Evolutionary conservation across 192 early-diverging fungal species (phyloP).

Genomic region (Coemansia sp.): DNA sequence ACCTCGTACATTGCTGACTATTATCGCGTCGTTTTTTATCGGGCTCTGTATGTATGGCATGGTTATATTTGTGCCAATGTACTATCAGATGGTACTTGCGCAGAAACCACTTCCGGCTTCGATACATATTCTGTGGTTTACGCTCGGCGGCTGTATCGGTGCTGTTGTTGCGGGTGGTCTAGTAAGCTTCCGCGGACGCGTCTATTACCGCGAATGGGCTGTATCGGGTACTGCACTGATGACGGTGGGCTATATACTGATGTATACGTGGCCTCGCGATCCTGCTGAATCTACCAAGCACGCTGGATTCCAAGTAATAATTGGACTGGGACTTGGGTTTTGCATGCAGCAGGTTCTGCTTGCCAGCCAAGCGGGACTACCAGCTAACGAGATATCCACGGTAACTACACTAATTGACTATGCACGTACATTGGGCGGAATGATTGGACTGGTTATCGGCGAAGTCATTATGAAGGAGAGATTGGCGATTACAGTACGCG

Average conservation of each 20-base stretch:
- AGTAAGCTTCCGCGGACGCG: slow-evolving; percentile 31
- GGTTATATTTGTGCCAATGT: slow-evolving; percentile 57
- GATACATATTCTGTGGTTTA: slow-evolving; percentile 41
- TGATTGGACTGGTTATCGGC: slow-evolving; percentile 53
- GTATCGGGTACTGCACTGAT: slow-evolving; percentile 45
- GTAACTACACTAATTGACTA: slow-evolving; percentile 56
- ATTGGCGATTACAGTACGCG: slow-evolving; percentile 28
- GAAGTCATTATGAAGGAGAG: slow-evolving; percentile 53
- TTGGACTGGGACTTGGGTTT: slow-evolving; percentile 53
- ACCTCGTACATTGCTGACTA: slow-evolving; percentile 31
- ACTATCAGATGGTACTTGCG: slow-evolving; percentile 38
- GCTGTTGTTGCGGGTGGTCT: slow-evolving; percentile 27
- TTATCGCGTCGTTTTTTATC: slow-evolving; percentile 38
- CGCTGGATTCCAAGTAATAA: slow-evolving; percentile 36
- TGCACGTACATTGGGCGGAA: slow-evolving; percentile 54
- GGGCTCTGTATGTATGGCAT: slow-evolving; percentile 53
- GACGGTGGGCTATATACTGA: slow-evolving; percentile 48
- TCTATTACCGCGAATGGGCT: slow-evolving; percentile 41
- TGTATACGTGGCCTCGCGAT: slow-evolving; percentile 43
- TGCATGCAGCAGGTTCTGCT: slow-evolving; percentile 55
- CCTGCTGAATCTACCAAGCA: slow-evolving; percentile 11
- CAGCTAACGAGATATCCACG: slow-evolving; percentile 42
- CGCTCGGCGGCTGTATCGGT: slow-evolving; percentile 31
- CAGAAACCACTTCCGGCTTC: slow-evolving; percentile 27
- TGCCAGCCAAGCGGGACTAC: slow-evolving; percentile 43